Evolutionary conservation across 306 rosid genomes (phyloP).

Genomic region (Cicer judaicum): DNA sequence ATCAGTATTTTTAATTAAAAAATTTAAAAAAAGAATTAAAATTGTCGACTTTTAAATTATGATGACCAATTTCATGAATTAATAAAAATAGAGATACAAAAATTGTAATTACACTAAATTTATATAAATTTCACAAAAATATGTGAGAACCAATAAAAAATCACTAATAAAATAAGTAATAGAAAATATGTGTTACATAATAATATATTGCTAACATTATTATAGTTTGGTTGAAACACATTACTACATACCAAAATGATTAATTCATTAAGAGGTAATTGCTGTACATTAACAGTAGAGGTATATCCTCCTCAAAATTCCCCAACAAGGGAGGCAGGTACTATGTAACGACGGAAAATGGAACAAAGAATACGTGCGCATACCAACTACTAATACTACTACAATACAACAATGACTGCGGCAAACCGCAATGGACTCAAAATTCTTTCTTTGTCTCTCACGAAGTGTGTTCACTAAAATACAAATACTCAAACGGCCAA

Average conservation of each 20-base stretch:
- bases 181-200: too few species aligned
- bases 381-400: background rate
- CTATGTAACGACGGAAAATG: conserved; percentile 26
- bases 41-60: too few species aligned
- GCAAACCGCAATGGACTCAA: conserved; percentile 17
- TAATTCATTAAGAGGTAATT: background rate
- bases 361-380: conserved; percentile 1
- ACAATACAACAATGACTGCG: conserved; percentile 19
- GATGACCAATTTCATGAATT: too few species aligned
- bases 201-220: too few species aligned
- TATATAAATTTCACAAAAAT: too few species aligned
- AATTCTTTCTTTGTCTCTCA: background rate
- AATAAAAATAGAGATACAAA: too few species aligned
- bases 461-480: background rate
- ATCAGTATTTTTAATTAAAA: too few species aligned
- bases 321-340: background rate
- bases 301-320: conserved; percentile 49
- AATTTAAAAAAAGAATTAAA: too few species aligned
- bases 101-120: too few species aligned
- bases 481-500: conserved; percentile 8
- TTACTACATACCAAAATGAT: background rate
- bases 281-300: background rate
- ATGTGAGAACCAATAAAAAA: too few species aligned
- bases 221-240: too few species aligned
- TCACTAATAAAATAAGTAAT: too few species aligned